Evolutionary conservation across 306 rosid genomes (phyloP).

Genomic region (Quercus aquifolioides): DNA sequence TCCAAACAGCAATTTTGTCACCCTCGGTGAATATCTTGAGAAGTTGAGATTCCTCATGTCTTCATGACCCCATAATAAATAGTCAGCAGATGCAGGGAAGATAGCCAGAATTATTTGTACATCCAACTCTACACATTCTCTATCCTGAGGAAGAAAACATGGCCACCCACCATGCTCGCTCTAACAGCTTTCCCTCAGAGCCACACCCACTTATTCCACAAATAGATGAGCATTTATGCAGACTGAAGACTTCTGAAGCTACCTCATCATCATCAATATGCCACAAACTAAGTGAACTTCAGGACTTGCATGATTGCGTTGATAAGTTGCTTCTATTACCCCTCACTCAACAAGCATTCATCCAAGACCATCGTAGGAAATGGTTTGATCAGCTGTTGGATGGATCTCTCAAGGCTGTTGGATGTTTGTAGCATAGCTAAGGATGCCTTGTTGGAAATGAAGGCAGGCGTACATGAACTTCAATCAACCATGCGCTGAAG

Average conservation of each 20-base stretch:
- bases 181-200: neutral
- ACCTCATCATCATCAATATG: conserved; percentile 13
- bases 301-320: conserved; percentile 27
- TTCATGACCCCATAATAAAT: neutral
- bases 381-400: conserved; percentile 40
- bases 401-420: conserved; percentile 37
- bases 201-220: neutral
- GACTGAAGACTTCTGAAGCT: conserved; percentile 11
- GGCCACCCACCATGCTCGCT: neutral
- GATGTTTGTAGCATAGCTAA: conserved; percentile 34
- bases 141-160: neutral
- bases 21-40: too few relatives aligned
- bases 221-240: conserved; percentile 5
- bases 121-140: neutral
- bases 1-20: neutral
- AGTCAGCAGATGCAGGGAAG: neutral
- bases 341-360: conserved; percentile 25
- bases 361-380: conserved; percentile 24
- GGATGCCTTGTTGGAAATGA: conserved; percentile 3
- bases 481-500: neutral
- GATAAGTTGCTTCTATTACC: conserved; percentile 37
- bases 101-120: neutral
- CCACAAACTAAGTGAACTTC: conserved; percentile 26
- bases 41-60: neutral
- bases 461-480: neutral